A percentile compares a stretch with the other conserved stretches of the same genome.
These are phyloP conservation scores for Colletotrichum gigasporum DNA, from an alignment of 2,329 filamentous ascomycete species.

Conservation along the genomic window DNA sequence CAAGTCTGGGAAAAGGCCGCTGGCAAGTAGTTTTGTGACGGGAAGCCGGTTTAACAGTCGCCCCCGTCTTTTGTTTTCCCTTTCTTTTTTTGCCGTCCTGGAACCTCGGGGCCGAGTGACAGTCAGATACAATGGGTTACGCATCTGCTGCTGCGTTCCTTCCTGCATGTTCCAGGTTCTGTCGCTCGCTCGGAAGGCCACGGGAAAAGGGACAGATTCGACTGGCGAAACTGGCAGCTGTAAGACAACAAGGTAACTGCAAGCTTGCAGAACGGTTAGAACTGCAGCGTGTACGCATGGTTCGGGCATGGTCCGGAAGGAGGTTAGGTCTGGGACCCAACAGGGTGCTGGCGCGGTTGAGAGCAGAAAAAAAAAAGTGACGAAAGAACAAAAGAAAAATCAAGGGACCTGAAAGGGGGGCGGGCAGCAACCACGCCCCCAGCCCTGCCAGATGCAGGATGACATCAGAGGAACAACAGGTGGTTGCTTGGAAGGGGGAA, in stretches of 20 bases:
- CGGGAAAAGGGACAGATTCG: not conserved
- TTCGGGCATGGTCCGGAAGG: slow-evolving; percentile 8
- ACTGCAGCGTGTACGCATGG: too few relatives aligned
- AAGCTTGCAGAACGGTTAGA: too few relatives aligned
- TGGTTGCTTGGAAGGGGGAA: not conserved
- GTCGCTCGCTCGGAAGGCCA: not conserved
- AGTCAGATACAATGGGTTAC: too few relatives aligned
- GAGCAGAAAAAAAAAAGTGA: not conserved
- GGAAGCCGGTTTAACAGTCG: too few relatives aligned
- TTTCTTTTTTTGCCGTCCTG: not conserved
- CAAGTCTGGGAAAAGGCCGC: not conserved
- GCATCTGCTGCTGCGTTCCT: not conserved
- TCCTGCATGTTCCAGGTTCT: not conserved
- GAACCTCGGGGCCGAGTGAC: not conserved
- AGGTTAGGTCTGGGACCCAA: too few relatives aligned
- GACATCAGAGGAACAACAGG: slow-evolving; percentile 27
- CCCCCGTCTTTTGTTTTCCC: too few relatives aligned
- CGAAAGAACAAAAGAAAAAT: not conserved
- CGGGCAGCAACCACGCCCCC: not conserved
- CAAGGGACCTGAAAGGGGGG: slow-evolving; percentile 25
- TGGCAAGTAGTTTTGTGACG: too few relatives aligned
- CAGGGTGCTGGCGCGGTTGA: not conserved
- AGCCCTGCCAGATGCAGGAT: slow-evolving; percentile 24
- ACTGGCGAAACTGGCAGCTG: too few relatives aligned
- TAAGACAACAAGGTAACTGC: not conserved